These are phyloP conservation scores for Phytopythium oedochilum DNA, from an alignment of 352 stramenopile species.

Conservation along the genomic window DNA sequence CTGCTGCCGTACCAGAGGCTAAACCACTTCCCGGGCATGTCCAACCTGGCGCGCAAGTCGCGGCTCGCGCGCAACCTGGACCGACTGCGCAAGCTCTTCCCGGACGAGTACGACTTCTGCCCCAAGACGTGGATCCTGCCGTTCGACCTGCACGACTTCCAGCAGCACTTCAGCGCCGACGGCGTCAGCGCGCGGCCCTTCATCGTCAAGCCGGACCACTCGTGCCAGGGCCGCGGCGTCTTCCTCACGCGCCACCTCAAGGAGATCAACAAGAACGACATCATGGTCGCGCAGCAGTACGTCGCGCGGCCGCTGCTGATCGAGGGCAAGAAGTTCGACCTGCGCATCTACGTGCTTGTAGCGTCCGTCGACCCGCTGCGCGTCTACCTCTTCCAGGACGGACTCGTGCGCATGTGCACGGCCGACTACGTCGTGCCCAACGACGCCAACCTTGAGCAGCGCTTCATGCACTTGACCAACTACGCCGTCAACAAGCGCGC, in stretches of 20 bases:
- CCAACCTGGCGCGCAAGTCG: conserved; percentile 92
- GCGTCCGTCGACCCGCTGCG: conserved; percentile 82
- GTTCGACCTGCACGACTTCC: conserved; percentile 91
- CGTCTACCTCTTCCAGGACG: conserved; percentile 91
- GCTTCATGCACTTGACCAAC: conserved; percentile 92
- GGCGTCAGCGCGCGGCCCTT: conserved; percentile 91
- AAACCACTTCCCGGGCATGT: conserved; percentile 97
- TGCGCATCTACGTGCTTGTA: conserved; percentile 91
- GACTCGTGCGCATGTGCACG: conserved; percentile 88
- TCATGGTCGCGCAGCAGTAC: conserved; percentile 87
- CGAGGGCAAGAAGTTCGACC: conserved; percentile 91
- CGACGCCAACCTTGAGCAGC: conserved; percentile 76
- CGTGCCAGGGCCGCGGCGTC: conserved; percentile 89
- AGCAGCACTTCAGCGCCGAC: conserved; percentile 86
- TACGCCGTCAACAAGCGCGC: conserved; percentile 91
- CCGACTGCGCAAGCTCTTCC: conserved; percentile 94
- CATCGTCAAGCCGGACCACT: conserved; percentile 95
- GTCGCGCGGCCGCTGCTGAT: conserved; percentile 70
- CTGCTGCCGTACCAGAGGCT: conserved; percentile 92
- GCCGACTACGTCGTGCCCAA: conserved; percentile 85
- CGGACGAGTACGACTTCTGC: conserved; percentile 92
- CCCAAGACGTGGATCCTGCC: conserved; percentile 96
- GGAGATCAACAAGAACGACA: conserved; percentile 83
- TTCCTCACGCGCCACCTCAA: conserved; percentile 92
- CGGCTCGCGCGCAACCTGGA: conserved; percentile 95